Evolutionary conservation across 208 protist species (phyloP), one percentile per base, ranked within the genome.

Genomic region (Trypanosoma boissoni): DNA sequence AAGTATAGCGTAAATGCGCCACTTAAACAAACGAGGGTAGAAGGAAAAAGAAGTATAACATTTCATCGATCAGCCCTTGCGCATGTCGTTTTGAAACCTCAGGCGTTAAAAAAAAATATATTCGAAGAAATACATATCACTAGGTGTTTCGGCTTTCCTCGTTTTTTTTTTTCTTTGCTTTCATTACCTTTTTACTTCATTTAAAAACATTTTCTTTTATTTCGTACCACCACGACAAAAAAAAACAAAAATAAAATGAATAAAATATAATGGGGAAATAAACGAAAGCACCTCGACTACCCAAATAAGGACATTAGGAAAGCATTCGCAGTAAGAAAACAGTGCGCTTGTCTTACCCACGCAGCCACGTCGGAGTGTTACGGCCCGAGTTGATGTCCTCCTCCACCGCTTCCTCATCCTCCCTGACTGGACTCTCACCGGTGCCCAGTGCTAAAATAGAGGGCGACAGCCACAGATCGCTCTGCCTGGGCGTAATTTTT

Each of bases 131-230:
- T n/a, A 23, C 42, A 28, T 45, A 45, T 28, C 32, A 58, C 23
- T 44, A 54, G n/a, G 8, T 16, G 21, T 41, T 8, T 41, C 31
- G 1, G 8, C 12, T 28, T 41, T 55, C 28, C 9, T 3, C 8
- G 8, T 41, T 41, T 39, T 24, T 24, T 55, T 41, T 7, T 55
- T 39, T 55, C 1, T 36, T 55, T 41, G n/a, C n/a, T n/a, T n/a
- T n/a, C n/a, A n/a, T n/a, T n/a, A n/a, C n/a, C n/a, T n/a, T n/a
- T n/a, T n/a, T n/a, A n/a, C n/a, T n/a, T n/a, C n/a, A n/a, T n/a
- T n/a, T n/a, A n/a, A n/a, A n/a, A n/a, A n/a, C n/a, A n/a, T n/a
- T n/a, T n/a, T n/a, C n/a, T n/a, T n/a, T n/a, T n/a, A n/a, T n/a
- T n/a, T n/a, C 14, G n/a, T 16, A 6, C 16, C 3, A 28, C 45